These are phyloP conservation scores for Beauveria pseudobassiana DNA, from an alignment of 2,329 filamentous ascomycete species.

Conservation along the genomic window DNA sequence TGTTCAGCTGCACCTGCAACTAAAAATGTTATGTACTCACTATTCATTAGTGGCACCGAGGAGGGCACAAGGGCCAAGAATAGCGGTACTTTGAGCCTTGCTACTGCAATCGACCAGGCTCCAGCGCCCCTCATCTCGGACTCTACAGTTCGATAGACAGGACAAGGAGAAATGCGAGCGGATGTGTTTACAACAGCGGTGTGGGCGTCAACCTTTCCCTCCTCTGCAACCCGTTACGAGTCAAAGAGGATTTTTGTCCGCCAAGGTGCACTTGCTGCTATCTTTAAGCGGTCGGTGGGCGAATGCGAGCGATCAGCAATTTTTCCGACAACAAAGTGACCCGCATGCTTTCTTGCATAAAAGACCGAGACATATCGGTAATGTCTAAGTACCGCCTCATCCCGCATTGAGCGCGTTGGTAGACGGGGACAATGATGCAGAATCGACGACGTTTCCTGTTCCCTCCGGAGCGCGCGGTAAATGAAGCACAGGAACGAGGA, in stretches of 20 bases:
- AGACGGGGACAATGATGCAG: background rate
- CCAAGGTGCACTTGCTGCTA: background rate
- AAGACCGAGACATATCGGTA: background rate
- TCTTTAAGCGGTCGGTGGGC: background rate
- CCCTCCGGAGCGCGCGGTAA: background rate
- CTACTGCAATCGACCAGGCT: background rate
- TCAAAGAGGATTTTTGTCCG: background rate
- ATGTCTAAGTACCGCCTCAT: background rate
- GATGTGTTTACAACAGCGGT: slow-evolving; percentile 1
- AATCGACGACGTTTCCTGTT: background rate
- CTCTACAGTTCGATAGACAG: background rate
- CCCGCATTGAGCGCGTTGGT: background rate
- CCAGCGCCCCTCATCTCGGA: background rate
- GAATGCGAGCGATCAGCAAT: slow-evolving; percentile 2
- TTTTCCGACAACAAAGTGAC: background rate
- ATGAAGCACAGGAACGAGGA: background rate
- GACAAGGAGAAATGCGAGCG: background rate
- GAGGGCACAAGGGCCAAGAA: background rate
- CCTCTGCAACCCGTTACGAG: slow-evolving; percentile 2
- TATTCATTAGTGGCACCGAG: too few relatives aligned
- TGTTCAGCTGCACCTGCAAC: too few relatives aligned
- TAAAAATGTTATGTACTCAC: too few relatives aligned
- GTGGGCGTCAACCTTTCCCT: background rate
- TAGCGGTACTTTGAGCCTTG: too few relatives aligned
- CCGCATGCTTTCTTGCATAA: slow-evolving; percentile 8